Base-by-base conservation (phyloP, 2,329 filamentous ascomycete genomes). In the Colletotrichum higginsianum region DNA sequence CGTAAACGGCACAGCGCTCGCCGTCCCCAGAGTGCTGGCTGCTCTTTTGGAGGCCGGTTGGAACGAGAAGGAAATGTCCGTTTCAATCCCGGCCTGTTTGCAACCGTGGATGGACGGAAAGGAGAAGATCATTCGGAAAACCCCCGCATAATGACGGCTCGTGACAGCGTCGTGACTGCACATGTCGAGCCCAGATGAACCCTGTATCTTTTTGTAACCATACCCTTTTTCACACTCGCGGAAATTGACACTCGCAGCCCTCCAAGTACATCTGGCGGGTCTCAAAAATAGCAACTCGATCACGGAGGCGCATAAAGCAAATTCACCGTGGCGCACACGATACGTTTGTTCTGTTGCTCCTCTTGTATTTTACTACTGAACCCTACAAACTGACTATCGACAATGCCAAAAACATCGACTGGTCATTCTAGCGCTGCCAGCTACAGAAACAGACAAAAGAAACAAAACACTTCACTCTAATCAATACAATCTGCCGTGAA, bases 41-140 rank as follows among this genome's bases (percentile, higher is more conserved):
- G 95, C 95, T 7, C 87, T 99, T 61, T 80, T 99, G 74, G 96
- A 99, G 85, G 94, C 95, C 77, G 93, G 94, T 1, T 99, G 95
- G 93, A 89, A 96, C 77, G 92, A 95, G 77, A 78, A 85, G 30
- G 86, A 86, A 23, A 86, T 86, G 77, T 88, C 87, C 2, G 93
- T 98, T 9, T 84, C 85, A 2, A 89, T 99, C 8, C 96, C 96
- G 0, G 89, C 94, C 82, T 93, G 92, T 21, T 82, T 99, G 79
- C 87, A 92, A 78, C 90, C 90, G 26, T 98, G 92, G 88, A 98
- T 99, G 95, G 92, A 92, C 68, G 93, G 92, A 0, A 84, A 88
- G 79, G 88, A 92, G 61, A 87, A 84, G 75, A 94, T 96, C 79
- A 87, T 86, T 23, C 47, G 60, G 4, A 55, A 64, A n/a, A 49